Percentiles rank a stretch among this genome's conserved stretches.
Conservation (phyloP, 306 rosid genomes). For the Gastrolobium bilobum region DNA sequence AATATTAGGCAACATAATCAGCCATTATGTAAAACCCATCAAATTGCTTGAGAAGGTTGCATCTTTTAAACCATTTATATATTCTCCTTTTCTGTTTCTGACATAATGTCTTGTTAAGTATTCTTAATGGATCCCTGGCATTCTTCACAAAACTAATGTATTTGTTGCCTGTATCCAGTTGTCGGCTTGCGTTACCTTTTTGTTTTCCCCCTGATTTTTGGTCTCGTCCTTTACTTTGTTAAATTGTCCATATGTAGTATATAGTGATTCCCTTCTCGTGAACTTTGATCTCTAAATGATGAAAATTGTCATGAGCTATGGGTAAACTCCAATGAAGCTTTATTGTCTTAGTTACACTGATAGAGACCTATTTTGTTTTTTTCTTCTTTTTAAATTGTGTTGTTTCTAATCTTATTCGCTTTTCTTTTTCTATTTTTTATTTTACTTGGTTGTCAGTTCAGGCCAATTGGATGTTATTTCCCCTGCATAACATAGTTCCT, state of each 20-base stretch:
- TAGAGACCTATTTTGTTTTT: conserved; percentile 32
- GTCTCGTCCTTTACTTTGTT: not conserved
- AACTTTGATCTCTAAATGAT: conserved; percentile 55
- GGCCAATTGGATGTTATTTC: not conserved
- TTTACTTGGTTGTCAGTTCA: not conserved
- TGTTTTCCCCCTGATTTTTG: not conserved
- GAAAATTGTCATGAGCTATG: conserved; percentile 48
- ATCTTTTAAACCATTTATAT: not conserved
- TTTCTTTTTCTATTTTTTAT: not conserved
- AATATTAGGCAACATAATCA: not conserved
- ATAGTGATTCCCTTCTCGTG: not conserved
- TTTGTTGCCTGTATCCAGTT: not conserved
- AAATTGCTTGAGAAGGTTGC: not conserved
- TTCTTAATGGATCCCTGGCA: not conserved
- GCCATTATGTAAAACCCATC: too few species aligned
- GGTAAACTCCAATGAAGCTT: conserved; percentile 57
- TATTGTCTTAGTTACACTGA: conserved; percentile 69
- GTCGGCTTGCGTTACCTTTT: not conserved
- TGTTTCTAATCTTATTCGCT: not conserved
- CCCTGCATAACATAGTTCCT: not conserved
- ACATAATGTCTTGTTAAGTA: not conserved
- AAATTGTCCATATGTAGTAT: not conserved
- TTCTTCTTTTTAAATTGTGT: not conserved
- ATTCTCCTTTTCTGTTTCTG: not conserved
- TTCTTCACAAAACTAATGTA: not conserved